Conservation (phyloP, 768 basidiomycete genomes). For the Termitomyces sp. region DNA sequence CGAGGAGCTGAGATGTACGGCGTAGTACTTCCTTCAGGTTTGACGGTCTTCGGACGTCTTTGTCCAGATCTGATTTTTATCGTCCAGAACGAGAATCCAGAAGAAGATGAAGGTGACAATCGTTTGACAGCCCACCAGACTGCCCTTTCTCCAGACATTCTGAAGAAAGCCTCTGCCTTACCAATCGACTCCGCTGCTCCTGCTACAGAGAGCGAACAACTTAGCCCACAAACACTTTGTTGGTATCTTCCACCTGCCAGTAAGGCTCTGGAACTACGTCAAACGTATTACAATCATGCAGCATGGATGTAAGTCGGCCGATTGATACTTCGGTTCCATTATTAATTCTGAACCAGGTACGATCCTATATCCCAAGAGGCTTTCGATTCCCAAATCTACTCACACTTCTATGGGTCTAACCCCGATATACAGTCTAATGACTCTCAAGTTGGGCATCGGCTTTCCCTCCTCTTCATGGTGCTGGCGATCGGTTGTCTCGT, state of each 20-base stretch:
- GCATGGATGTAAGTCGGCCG: constrained; percentile 58
- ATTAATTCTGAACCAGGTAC: constrained; percentile 40
- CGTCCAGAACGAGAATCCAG: constrained; percentile 54
- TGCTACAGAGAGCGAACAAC: constrained; percentile 32
- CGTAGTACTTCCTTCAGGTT: constrained; percentile 69
- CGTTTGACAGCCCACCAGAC: constrained; percentile 43
- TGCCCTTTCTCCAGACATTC: constrained; percentile 56
- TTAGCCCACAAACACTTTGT: constrained; percentile 50
- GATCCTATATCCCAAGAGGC: constrained; percentile 56
- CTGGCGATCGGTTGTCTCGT: constrained; percentile 62
- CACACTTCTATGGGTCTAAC: constrained; percentile 48
- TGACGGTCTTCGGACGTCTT: background rate
- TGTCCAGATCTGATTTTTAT: constrained; percentile 9
- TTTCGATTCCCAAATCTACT: constrained; percentile 56
- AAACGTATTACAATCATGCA: constrained; percentile 57
- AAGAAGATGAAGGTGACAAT: constrained; percentile 48
- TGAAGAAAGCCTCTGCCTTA: constrained; percentile 59
- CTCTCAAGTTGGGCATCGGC: constrained; percentile 49
- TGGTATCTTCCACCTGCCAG: constrained; percentile 66
- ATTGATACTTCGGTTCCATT: background rate
- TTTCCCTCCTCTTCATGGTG: constrained; percentile 61
- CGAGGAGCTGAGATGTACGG: constrained; percentile 7
- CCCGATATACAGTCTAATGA: constrained; percentile 41
- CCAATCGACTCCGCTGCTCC: constrained; percentile 45
- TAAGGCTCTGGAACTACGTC: constrained; percentile 54